Conservation (phyloP, 441 rosid species). For the Gossypium laxum region DNA sequence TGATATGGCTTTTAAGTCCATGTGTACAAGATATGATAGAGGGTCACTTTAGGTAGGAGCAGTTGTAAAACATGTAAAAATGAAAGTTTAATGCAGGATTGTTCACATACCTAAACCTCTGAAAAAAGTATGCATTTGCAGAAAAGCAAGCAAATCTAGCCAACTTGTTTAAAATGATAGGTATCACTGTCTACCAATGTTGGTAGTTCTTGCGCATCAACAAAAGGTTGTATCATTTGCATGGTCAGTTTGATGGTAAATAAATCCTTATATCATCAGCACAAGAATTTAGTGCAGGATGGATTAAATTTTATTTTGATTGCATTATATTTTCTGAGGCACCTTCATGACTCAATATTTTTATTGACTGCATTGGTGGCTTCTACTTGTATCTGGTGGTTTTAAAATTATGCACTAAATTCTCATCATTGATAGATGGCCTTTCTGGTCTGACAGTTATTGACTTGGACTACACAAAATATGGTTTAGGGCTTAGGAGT, state of each 20-base stretch:
- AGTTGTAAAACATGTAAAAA: background rate
- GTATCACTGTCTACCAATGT: background rate
- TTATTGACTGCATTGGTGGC: background rate
- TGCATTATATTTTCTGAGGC: background rate
- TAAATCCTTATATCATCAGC: background rate
- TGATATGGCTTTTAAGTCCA: background rate
- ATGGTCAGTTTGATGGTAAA: background rate
- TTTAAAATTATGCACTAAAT: background rate
- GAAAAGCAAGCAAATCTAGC: background rate
- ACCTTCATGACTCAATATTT: background rate
- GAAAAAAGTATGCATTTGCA: background rate
- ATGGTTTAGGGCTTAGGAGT: background rate
- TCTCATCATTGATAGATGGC: background rate
- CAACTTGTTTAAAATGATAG: background rate
- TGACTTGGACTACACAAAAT: background rate
- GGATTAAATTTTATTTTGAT: background rate
- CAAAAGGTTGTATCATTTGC: background rate
- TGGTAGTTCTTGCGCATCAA: background rate
- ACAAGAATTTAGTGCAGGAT: background rate
- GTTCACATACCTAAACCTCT: background rate
- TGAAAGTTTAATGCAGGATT: background rate
- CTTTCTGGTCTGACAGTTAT: background rate
- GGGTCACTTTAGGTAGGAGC: background rate
- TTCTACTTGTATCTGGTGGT: background rate
- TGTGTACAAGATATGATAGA: background rate